These are phyloP conservation scores for Leptographium flavum DNA, from an alignment of 2,329 filamentous ascomycete genomes.

Conservation along the genomic window DNA sequence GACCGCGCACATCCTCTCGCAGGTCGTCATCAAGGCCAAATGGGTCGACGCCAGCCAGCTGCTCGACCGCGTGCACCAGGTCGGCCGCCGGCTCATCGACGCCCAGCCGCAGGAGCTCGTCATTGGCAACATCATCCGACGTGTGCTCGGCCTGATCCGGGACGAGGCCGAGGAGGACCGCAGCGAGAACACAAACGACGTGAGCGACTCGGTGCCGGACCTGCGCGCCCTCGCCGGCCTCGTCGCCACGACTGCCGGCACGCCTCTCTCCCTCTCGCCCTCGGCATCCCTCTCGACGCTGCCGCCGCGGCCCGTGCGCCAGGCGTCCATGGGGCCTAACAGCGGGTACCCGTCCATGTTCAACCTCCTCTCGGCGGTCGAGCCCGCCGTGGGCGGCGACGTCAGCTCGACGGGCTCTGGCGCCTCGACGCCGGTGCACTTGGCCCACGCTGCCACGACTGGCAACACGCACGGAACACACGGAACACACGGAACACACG, in stretches of 20 bases:
- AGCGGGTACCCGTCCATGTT: slow-evolving; percentile 71
- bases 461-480: no score
- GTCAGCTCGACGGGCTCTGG: slow-evolving; percentile 20
- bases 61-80: slow-evolving; percentile 63
- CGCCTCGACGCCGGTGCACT: slow-evolving; percentile 31
- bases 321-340: slow-evolving; percentile 29
- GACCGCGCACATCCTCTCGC: slow-evolving; percentile 75
- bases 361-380: slow-evolving; percentile 61
- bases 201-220: slow-evolving; percentile 38
- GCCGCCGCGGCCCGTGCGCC: slow-evolving; percentile 4
- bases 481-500: no score
- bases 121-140: slow-evolving; percentile 85
- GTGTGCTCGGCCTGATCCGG: slow-evolving; percentile 78
- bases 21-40: slow-evolving; percentile 70
- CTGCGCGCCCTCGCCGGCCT: slow-evolving; percentile 1
- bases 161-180: slow-evolving; percentile 78
- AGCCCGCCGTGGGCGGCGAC: slow-evolving; percentile 17
- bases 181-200: slow-evolving; percentile 37
- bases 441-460: no score
- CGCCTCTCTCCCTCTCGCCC: slow-evolving; percentile 37
- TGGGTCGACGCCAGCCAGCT: slow-evolving; percentile 66
- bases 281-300: slow-evolving; percentile 13
- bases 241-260: slow-evolving; percentile 18
- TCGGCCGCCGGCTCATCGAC: slow-evolving; percentile 63
- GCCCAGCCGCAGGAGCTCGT: slow-evolving; percentile 85